Evolutionary conservation across 2,329 filamentous ascomycete genomes (phyloP), one percentile per base, ranked within the genome.

Genomic region (Venturiaceae sp.): DNA sequence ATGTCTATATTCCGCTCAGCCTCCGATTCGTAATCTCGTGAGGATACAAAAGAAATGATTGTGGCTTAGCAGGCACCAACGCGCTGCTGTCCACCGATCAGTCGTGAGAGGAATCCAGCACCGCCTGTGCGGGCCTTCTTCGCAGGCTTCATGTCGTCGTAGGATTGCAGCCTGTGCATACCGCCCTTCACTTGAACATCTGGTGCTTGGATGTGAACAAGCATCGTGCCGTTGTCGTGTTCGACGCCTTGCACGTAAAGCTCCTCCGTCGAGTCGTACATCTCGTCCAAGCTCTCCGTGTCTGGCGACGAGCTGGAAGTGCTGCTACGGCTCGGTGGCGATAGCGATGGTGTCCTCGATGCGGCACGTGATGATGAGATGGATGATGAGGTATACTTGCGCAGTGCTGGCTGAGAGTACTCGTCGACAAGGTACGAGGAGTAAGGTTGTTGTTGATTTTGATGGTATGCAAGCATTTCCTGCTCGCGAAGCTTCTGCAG

Each of bases 121-220:
- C 58, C 58, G 36, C 53, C 53, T 14, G 69, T 69, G 64, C 72
- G 72, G 26, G 66, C 65, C 65, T 74, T 74, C 65, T 74, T 74
- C 7, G 69, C 61, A 9, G 70, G 68, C 65, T 58, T 72, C 44
- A 50, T 71, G 52, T 70, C 69, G 50, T 72, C 71, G 62, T 71
- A 71, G 37, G 54, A 41, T 14, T 62, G 69, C 21, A 72, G 68
- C 16, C 66, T 63, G 60, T 72, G 69, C 58, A 71, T 64, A 37
- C 46, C 37, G 50, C 52, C 62, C 66, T 71, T 72, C 7, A 61
- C 54, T 33, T 66, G 61, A 46, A 69, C 66, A 55, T 62, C 60
- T 6, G 66, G 63, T 56, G 65, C 66, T 62, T 69, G 66, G 64
- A 76, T 73, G 67, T 77, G 72, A 62, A 77, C 73, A 66, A 77